Percentiles rank a stretch among this genome's conserved stretches.
These are phyloP conservation scores for Rhodamnia rubescens DNA, from an alignment of 345 rosid species.

Conservation along the genomic window DNA sequence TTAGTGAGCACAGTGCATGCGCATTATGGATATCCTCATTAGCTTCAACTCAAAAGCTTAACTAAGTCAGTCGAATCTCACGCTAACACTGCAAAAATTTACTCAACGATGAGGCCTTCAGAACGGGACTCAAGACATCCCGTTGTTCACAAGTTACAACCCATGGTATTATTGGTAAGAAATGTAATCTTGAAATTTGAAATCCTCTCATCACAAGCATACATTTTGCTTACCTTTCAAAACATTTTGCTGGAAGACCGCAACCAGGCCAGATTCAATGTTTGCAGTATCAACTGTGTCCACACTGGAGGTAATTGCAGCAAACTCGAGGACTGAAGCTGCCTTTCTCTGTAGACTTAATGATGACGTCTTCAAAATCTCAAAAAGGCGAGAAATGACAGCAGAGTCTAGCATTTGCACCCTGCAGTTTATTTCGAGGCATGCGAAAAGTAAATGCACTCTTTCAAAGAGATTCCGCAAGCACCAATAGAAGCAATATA, in stretches of 20 bases:
- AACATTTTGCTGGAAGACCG: slow-evolving; percentile 47
- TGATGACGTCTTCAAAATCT: slow-evolving; percentile 46
- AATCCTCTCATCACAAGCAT: background rate
- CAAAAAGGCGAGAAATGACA: slow-evolving; percentile 42
- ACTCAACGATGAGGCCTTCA: background rate
- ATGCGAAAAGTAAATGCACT: slow-evolving; percentile 1
- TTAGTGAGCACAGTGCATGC: background rate
- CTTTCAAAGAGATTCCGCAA: background rate
- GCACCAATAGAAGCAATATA: background rate
- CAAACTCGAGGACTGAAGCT: slow-evolving; percentile 59
- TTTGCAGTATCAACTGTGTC: slow-evolving; percentile 29
- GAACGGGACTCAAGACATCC: background rate
- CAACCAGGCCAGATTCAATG: slow-evolving; percentile 44
- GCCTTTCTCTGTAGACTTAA: slow-evolving; percentile 55
- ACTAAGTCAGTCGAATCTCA: background rate
- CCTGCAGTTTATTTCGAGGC: slow-evolving; percentile 23
- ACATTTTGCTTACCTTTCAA: slow-evolving; percentile 34
- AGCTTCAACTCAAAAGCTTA: background rate
- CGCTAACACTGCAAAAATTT: background rate
- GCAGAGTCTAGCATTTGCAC: slow-evolving; percentile 36
- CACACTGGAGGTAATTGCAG: slow-evolving; percentile 27
- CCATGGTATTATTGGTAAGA: background rate
- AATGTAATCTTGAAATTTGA: background rate
- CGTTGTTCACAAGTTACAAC: background rate
- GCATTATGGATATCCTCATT: background rate